Evolutionary conservation across 1,284 basidiomycete species (phyloP).

Genomic region (Papiliotrema laurentii): DNA sequence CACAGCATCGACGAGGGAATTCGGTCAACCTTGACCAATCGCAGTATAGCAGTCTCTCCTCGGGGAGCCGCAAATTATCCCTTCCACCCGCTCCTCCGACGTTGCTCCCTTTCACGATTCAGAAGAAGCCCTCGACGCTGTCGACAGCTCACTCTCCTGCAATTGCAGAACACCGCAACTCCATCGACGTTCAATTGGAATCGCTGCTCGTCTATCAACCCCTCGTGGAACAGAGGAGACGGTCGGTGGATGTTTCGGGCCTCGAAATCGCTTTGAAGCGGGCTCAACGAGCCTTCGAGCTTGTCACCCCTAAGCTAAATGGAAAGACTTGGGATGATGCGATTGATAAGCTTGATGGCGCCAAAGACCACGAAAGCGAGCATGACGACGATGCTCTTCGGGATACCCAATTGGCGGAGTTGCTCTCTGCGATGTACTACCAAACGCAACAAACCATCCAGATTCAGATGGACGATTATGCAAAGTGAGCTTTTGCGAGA

Average conservation of each 20-base stretch:
- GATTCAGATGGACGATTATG: constrained; percentile 47
- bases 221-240: constrained; percentile 47
- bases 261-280: constrained; percentile 69
- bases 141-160: not conserved
- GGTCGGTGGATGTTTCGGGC: constrained; percentile 79
- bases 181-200: not conserved
- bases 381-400: constrained; percentile 52
- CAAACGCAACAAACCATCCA: constrained; percentile 70
- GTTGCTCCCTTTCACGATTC: not conserved
- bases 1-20: not conserved
- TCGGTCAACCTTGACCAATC: not conserved
- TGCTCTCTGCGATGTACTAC: constrained; percentile 73
- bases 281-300: constrained; percentile 28
- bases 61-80: not conserved
- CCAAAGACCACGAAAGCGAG: constrained; percentile 14
- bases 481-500: constrained; percentile 30
- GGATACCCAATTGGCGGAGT: constrained; percentile 62
- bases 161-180: not conserved
- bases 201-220: constrained; percentile 12
- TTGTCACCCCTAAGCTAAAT: not conserved
- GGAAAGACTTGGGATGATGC: not conserved
- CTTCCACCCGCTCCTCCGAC: not conserved
- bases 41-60: not conserved
- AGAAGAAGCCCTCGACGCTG: not conserved
- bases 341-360: not conserved